Percentiles rank a stretch among this genome's conserved stretches.
These are phyloP conservation scores for Fusarium dimerum DNA, from an alignment of 2,329 filamentous ascomycete species.

Conservation along the genomic window DNA sequence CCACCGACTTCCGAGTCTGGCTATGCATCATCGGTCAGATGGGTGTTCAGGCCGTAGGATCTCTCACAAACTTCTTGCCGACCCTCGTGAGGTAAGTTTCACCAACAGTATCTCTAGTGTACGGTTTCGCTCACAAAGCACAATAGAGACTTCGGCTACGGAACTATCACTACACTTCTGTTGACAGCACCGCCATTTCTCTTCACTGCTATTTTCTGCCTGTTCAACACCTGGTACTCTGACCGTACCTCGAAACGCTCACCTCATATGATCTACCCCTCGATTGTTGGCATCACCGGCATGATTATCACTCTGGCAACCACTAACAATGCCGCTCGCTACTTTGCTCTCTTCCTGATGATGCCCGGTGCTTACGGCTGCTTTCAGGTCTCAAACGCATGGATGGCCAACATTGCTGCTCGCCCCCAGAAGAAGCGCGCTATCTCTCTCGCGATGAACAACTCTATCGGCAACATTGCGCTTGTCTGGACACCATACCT, in stretches of 20 bases:
- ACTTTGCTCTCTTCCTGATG: conserved; percentile 25
- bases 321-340: conserved; percentile 18
- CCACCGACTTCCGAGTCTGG: conserved; percentile 29
- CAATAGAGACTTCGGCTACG: conserved; percentile 31
- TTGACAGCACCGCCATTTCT: conserved; percentile 33
- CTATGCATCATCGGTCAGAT: conserved; percentile 30
- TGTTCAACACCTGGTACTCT: conserved; percentile 33
- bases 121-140: too few species aligned
- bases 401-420: conserved; percentile 14
- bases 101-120: too few species aligned
- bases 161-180: conserved; percentile 29
- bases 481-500: conserved; percentile 22
- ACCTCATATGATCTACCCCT: conserved; percentile 12
- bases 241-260: conserved; percentile 26
- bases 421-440: conserved; percentile 13
- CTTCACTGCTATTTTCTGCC: conserved; percentile 29
- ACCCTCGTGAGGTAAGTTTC: conserved; percentile 32
- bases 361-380: conserved; percentile 18
- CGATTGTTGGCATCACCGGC: conserved; percentile 5
- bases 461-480: conserved; percentile 19
- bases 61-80: conserved; percentile 35
- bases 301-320: conserved; percentile 20
- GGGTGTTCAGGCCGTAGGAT: conserved; percentile 31
- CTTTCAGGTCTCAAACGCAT: conserved; percentile 14
- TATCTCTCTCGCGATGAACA: conserved; percentile 17